These are phyloP conservation scores for Zoysia matrella DNA, from an alignment of 202 grass and related monocot genomes.

Conservation along the genomic window DNA sequence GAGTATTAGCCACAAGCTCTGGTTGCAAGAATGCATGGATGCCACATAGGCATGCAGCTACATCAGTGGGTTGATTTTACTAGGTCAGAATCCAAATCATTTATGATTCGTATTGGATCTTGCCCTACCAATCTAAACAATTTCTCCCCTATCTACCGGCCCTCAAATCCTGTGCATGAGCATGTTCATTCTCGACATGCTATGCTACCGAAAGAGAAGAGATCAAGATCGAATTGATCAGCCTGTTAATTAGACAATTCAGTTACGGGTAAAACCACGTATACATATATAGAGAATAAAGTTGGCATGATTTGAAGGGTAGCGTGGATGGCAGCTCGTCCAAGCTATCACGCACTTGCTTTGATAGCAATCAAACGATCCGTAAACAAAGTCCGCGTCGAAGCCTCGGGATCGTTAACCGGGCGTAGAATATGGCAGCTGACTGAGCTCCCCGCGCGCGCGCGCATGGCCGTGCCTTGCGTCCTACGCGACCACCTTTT, in stretches of 20 bases:
- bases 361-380: constrained; percentile 78
- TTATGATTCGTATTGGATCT: constrained; percentile 66
- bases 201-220: no score
- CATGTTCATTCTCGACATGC: constrained; percentile 35
- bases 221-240: no score
- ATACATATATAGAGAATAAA: no score
- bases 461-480: constrained; percentile 70
- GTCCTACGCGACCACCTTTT: constrained; percentile 81
- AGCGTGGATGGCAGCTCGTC: constrained; percentile 37
- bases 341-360: constrained; percentile 63
- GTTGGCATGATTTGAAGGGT: no score
- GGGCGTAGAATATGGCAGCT: constrained; percentile 65
- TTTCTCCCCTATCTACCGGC: constrained; percentile 25
- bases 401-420: constrained; percentile 91
- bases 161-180: constrained; percentile 57
- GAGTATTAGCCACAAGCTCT: background rate
- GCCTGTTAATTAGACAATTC: no score
- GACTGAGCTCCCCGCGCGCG: constrained; percentile 30
- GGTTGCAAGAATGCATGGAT: background rate
- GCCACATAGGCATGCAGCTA: constrained; percentile 11
- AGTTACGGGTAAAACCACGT: no score
- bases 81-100: constrained; percentile 43
- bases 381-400: constrained; percentile 46
- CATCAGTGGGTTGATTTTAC: constrained; percentile 18
- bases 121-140: constrained; percentile 23